A percentile compares a stretch with the other conserved stretches of the same genome.
Evolutionary conservation across 2,329 filamentous ascomycete species (phyloP).

Genomic region (Claviceps capensis): DNA sequence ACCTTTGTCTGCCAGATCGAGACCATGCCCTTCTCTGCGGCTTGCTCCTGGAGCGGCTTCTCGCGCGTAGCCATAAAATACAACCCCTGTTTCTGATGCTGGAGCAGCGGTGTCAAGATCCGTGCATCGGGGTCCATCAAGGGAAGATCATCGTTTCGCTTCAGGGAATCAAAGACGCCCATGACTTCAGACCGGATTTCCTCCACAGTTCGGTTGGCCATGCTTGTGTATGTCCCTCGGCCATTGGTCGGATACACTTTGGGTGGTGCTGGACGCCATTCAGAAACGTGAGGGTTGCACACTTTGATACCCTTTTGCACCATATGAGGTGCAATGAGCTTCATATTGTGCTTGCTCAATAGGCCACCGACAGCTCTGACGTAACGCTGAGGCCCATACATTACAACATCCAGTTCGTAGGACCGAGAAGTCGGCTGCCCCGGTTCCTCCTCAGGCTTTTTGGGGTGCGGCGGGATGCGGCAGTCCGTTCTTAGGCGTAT

Average conservation of each 20-base stretch:
- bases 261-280: constrained; percentile 28
- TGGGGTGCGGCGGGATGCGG: constrained; percentile 54
- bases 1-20: constrained; percentile 64
- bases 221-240: constrained; percentile 13
- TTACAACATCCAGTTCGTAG: constrained; percentile 55
- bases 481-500: constrained; percentile 56
- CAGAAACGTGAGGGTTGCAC: constrained; percentile 59
- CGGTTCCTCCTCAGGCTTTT: constrained; percentile 46
- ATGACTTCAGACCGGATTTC: constrained; percentile 77
- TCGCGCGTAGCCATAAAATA: constrained; percentile 77
- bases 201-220: constrained; percentile 54
- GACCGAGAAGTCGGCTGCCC: constrained; percentile 47
- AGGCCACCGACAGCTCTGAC: constrained; percentile 52
- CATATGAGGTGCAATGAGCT: constrained; percentile 50
- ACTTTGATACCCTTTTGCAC: constrained; percentile 57
- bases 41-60: constrained; percentile 44
- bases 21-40: constrained; percentile 46
- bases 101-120: constrained; percentile 56
- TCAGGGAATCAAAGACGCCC: constrained; percentile 75
- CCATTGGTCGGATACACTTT: constrained; percentile 19
- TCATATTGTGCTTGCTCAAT: constrained; percentile 49
- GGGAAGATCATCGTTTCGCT: constrained; percentile 61
- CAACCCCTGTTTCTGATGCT: constrained; percentile 82
- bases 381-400: constrained; percentile 64
- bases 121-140: constrained; percentile 50